Evolutionary conservation across 2,329 filamentous ascomycete species (phyloP).

Genomic region (Blumeria graminis): DNA sequence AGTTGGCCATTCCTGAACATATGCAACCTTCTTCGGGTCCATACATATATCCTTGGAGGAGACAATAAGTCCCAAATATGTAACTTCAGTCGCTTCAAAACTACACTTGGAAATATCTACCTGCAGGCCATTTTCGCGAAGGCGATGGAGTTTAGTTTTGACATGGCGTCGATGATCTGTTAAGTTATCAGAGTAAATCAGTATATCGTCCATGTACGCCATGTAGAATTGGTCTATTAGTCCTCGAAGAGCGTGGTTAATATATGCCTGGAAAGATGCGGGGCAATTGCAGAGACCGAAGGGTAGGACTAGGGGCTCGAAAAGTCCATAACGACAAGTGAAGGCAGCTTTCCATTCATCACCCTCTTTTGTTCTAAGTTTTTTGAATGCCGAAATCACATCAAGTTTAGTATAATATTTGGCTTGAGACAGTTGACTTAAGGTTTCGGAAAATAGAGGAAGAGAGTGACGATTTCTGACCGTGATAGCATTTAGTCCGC

Average conservation of each 20-base stretch:
- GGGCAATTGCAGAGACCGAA: slow-evolving; percentile 2
- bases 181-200: background rate
- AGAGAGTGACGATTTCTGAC: slow-evolving; percentile 1
- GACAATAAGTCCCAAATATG: too few species aligned
- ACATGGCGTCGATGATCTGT: too few species aligned
- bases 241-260: background rate
- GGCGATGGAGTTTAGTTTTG: background rate
- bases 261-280: slow-evolving; percentile 1
- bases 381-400: background rate
- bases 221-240: background rate
- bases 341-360: slow-evolving; percentile 1
- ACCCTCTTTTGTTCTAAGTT: background rate
- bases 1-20: too few species aligned
- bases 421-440: background rate
- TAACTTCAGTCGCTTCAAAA: too few species aligned
- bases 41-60: too few species aligned
- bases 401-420: slow-evolving; percentile 1
- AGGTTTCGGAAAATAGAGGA: background rate
- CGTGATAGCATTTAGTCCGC: background rate
- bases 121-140: background rate
- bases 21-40: too few species aligned
- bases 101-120: too few species aligned
- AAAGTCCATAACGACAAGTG: background rate
- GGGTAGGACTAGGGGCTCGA: too few species aligned
- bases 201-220: background rate